Conservation (phyloP, 2,329 filamentous ascomycete species). For the Capronia coronata region DNA sequence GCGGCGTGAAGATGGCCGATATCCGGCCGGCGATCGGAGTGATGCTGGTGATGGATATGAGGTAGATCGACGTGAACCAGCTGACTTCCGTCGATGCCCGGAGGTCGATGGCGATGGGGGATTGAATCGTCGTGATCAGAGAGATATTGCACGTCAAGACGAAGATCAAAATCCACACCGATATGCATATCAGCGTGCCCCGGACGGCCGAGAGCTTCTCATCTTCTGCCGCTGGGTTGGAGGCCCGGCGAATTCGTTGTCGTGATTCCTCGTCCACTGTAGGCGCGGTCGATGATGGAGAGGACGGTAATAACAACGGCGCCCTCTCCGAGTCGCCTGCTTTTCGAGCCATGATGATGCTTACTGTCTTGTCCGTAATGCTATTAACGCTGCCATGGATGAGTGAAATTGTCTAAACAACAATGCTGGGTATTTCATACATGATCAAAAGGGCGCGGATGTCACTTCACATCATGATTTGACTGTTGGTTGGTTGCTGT, state of each 20-base stretch:
- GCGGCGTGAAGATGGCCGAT: conserved; percentile 62
- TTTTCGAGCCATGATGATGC: conserved; percentile 1
- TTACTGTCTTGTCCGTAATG: neutral
- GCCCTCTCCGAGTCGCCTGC: conserved; percentile 9
- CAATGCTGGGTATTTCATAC: no score
- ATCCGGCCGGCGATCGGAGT: conserved; percentile 66
- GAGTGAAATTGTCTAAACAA: conserved; percentile 1
- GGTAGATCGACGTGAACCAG: conserved; percentile 76
- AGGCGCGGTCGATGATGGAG: neutral
- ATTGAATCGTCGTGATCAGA: conserved; percentile 74
- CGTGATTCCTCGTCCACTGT: neutral
- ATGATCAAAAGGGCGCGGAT: no score
- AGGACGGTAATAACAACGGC: conserved; percentile 9
- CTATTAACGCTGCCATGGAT: conserved; percentile 1
- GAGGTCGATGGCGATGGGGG: conserved; percentile 66
- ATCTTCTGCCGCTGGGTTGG: neutral
- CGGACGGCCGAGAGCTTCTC: conserved; percentile 11
- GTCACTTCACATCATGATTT: neutral
- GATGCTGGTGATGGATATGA: conserved; percentile 56
- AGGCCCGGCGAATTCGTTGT: neutral
- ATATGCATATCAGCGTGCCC: conserved; percentile 21
- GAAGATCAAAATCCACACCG: conserved; percentile 27
- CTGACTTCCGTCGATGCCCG: conserved; percentile 65
- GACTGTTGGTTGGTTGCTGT: neutral
- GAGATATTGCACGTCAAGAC: conserved; percentile 56